Conservation (phyloP, 2,329 filamentous ascomycete genomes). For the Fusarium succisae region DNA sequence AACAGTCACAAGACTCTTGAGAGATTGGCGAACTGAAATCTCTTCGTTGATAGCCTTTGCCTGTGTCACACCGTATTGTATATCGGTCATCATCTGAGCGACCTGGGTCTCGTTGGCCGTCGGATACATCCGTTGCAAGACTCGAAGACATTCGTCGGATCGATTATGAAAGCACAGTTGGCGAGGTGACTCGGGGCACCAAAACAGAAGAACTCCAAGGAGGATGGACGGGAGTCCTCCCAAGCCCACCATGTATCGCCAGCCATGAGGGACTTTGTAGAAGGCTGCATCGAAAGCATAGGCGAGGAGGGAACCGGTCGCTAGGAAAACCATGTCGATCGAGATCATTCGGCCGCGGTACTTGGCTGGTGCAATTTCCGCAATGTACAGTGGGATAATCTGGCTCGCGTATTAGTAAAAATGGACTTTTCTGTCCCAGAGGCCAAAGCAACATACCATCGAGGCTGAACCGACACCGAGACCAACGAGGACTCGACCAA, state of each 20-base stretch:
- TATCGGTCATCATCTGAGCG: slow-evolving; percentile 38
- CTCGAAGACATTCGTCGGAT: slow-evolving; percentile 49
- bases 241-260: slow-evolving; percentile 59
- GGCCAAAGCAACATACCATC: slow-evolving; percentile 47
- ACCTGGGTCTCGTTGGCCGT: slow-evolving; percentile 52
- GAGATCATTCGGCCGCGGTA: slow-evolving; percentile 59
- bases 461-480: slow-evolving; percentile 57
- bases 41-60: background rate
- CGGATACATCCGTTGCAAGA: slow-evolving; percentile 53
- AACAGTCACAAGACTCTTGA: background rate
- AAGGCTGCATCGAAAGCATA: slow-evolving; percentile 54
- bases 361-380: slow-evolving; percentile 59
- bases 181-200: slow-evolving; percentile 59
- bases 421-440: rapidly evolving
- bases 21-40: background rate
- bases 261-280: slow-evolving; percentile 52
- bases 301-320: slow-evolving; percentile 52
- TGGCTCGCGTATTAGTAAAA: background rate
- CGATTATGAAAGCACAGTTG: slow-evolving; percentile 55
- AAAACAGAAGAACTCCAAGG: slow-evolving; percentile 52
- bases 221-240: slow-evolving; percentile 58
- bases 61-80: background rate
- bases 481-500: slow-evolving; percentile 55
- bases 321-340: slow-evolving; percentile 58
- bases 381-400: slow-evolving; percentile 51